Conservation (phyloP, 495 filamentous ascomycete species). For the Aspergillus biplanus region DNA sequence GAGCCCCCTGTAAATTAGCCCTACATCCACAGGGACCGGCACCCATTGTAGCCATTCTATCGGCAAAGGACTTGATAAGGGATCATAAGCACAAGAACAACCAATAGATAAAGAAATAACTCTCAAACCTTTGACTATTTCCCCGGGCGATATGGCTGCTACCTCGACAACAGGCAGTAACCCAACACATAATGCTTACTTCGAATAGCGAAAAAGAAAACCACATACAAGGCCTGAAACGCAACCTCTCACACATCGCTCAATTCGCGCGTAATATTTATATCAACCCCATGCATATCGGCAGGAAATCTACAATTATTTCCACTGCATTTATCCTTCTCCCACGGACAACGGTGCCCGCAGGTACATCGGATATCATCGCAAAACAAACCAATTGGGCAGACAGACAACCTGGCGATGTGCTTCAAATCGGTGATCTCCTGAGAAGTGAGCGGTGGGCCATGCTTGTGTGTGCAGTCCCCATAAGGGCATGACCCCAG, state of each 20-base stretch:
- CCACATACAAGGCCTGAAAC: too few species aligned
- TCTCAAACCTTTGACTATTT: too few species aligned
- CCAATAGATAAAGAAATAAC: too few species aligned
- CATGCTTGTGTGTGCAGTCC: constrained; percentile 28
- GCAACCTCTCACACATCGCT: neutral
- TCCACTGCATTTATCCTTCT: neutral
- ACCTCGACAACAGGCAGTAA: too few species aligned
- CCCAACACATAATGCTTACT: too few species aligned
- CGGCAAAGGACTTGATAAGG: too few species aligned
- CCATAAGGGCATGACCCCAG: constrained; percentile 25
- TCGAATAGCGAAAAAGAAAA: too few species aligned
- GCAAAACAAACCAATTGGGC: constrained; percentile 28
- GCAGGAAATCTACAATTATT: constrained; percentile 23
- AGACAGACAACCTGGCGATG: constrained; percentile 29
- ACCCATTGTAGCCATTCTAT: too few species aligned
- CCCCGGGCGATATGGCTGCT: too few species aligned
- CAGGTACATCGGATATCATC: constrained; percentile 30
- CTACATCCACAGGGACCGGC: too few species aligned
- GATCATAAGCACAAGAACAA: too few species aligned
- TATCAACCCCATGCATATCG: constrained; percentile 28
- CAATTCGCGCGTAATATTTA: constrained; percentile 5
- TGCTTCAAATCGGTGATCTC: constrained; percentile 28
- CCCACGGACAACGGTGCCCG: constrained; percentile 32
- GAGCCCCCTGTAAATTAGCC: too few species aligned
- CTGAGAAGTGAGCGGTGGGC: constrained; percentile 21